Evolutionary conservation across 1,139 yeast genomes (phyloP).

Genomic region (Blastobotrys aristatus): DNA sequence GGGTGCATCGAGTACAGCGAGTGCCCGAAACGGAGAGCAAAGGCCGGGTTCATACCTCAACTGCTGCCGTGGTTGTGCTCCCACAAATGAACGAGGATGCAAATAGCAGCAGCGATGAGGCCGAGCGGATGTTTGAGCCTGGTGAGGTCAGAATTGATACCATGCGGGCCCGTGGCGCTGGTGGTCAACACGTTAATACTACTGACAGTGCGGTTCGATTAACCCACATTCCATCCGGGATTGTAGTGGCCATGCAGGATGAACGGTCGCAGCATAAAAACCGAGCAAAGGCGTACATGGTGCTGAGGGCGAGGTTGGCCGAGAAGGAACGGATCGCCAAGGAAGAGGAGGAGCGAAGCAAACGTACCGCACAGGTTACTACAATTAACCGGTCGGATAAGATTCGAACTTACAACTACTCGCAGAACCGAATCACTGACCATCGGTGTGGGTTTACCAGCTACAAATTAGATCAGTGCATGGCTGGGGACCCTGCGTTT

Average conservation of each 20-base stretch:
- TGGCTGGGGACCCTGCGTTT: conserved; percentile 57
- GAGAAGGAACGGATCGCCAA: conserved; percentile 67
- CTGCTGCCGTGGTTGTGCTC: conserved; percentile 90
- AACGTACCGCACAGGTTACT: conserved; percentile 78
- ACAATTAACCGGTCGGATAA: conserved; percentile 90
- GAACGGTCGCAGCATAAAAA: conserved; percentile 93
- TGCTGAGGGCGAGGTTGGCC: conserved; percentile 77
- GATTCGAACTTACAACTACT: conserved; percentile 86
- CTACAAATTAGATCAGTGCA: conserved; percentile 75
- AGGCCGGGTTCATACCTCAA: conserved; percentile 92
- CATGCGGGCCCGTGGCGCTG: conserved; percentile 96
- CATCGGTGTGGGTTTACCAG: conserved; percentile 80
- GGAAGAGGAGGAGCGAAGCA: conserved; percentile 57
- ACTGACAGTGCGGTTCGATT: conserved; percentile 95
- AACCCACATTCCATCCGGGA: conserved; percentile 89
- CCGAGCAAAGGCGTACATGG: conserved; percentile 88
- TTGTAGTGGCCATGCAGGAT: conserved; percentile 86
- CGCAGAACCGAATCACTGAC: conserved; percentile 90
- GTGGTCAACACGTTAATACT: conserved; percentile 98
- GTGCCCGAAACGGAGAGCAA: conserved; percentile 90
- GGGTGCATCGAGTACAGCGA: conserved; percentile 94
- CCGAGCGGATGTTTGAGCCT: conserved; percentile 72
- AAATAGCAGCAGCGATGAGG: conserved; percentile 48
- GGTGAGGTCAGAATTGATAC: conserved; percentile 90
- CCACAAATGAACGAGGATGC: conserved; percentile 69